A percentile compares a stretch with the other conserved stretches of the same genome.
phyloP scores from a whole-genome alignment of 2,329 filamentous ascomycete genomes.

The Aspergillus costaricaensis region DNA sequence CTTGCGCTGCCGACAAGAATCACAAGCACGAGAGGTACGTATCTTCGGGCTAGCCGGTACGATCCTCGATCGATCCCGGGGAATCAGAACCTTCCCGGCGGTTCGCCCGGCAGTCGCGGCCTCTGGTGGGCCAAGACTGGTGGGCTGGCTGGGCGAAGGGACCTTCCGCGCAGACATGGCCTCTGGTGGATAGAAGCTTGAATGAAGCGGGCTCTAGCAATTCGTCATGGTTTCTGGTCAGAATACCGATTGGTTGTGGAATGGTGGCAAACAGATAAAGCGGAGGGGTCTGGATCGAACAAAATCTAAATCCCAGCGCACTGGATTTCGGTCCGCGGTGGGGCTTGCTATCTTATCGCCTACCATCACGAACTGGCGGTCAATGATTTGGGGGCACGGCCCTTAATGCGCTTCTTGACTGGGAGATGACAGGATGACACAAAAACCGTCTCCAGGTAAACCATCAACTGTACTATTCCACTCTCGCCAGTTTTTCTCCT shows the following conservation, averaged over 20 bases:
- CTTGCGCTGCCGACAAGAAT: slow-evolving; percentile 4
- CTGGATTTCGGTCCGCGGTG: neutral
- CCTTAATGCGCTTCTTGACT: no score
- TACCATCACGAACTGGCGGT: neutral
- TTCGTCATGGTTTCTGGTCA: neutral
- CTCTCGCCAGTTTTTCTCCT: no score
- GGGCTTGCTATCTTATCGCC: neutral
- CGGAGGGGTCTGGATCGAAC: neutral
- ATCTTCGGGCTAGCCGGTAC: neutral
- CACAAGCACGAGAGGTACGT: slow-evolving; percentile 1
- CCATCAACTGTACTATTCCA: no score
- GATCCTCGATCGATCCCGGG: slow-evolving; percentile 5
- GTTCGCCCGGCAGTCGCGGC: neutral
- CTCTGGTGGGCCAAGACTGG: neutral
- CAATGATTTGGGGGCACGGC: neutral
- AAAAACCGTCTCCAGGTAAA: no score
- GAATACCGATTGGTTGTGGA: neutral
- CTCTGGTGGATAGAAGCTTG: neutral
- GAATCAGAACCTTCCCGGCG: slow-evolving; percentile 7
- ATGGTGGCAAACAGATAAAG: neutral
- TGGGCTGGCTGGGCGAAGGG: neutral
- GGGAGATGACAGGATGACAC: no score
- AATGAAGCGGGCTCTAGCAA: neutral
- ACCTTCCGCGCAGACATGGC: neutral
- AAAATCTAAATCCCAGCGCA: neutral